Evolutionary conservation across 345 rosid genomes (phyloP).

Genomic region (Eucalyptus dawsonii): DNA sequence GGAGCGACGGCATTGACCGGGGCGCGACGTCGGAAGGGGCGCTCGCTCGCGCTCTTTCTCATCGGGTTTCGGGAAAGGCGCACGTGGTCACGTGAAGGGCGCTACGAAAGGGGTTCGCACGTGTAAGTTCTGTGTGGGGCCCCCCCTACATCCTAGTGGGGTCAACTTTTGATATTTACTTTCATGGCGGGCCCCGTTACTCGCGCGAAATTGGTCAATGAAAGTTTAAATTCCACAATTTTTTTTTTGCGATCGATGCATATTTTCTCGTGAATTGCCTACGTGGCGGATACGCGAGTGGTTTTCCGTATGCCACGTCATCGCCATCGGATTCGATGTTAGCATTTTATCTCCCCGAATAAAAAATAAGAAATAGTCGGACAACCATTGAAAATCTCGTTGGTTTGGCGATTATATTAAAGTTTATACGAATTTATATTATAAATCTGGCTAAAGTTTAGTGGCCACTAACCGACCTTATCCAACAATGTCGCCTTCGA

Average conservation of each 20-base stretch:
- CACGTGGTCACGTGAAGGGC: neutral
- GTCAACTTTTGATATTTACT: neutral
- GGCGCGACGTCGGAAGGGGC: neutral
- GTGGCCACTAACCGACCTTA: neutral
- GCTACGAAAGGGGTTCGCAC: neutral
- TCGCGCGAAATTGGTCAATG: neutral
- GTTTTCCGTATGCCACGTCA: neutral
- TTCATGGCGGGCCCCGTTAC: neutral
- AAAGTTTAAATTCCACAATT: neutral
- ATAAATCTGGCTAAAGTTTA: neutral
- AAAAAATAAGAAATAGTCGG: neutral
- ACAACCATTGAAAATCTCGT: neutral
- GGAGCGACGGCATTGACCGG: neutral
- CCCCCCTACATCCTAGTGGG: neutral
- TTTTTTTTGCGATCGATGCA: neutral
- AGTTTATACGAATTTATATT: neutral
- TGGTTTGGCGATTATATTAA: neutral
- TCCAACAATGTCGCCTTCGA: neutral
- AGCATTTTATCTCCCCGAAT: neutral
- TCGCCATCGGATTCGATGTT: neutral
- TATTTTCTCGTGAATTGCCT: neutral
- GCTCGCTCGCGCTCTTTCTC: neutral
- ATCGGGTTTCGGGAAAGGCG: neutral
- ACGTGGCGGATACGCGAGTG: neutral
- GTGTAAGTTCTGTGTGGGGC: neutral